Conservation (phyloP, 1,139 yeast genomes). For the Yamadazyma blattariae region DNA sequence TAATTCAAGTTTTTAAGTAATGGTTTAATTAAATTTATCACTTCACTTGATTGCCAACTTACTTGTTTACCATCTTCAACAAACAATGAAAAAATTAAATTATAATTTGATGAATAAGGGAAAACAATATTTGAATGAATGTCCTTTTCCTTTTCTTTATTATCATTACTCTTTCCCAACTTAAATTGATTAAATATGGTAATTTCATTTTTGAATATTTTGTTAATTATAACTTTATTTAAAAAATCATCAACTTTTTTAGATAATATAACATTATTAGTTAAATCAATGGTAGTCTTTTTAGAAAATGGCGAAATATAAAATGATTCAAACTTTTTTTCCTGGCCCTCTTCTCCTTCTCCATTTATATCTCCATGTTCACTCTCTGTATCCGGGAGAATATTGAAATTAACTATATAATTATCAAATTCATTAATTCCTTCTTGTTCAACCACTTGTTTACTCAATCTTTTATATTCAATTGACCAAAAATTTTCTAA, state of each 20-base stretch:
- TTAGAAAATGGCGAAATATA: slow-evolving; percentile 35
- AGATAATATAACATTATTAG: slow-evolving; percentile 24
- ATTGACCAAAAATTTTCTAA: slow-evolving; percentile 26
- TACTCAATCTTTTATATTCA: slow-evolving; percentile 18
- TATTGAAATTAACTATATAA: slow-evolving; percentile 24
- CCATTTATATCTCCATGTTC: too few species aligned
- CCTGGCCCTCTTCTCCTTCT: too few species aligned
- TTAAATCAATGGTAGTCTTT: slow-evolving; percentile 23
- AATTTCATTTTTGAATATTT: slow-evolving; percentile 37
- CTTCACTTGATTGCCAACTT: slow-evolving; percentile 37
- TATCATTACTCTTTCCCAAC: slow-evolving; percentile 10
- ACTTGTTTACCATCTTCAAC: slow-evolving; percentile 40
- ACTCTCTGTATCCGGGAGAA: slow-evolving; percentile 11
- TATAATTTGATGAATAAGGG: slow-evolving; percentile 62
- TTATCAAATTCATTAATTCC: slow-evolving; percentile 10
- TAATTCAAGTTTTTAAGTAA: slow-evolving; percentile 35
- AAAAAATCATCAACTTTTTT: slow-evolving; percentile 34
- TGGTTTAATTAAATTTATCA: slow-evolving; percentile 25
- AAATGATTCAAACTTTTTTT: slow-evolving; percentile 17
- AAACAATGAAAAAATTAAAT: slow-evolving; percentile 60
- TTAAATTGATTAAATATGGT: slow-evolving; percentile 17
- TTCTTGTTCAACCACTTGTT: not conserved
- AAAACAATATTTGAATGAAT: slow-evolving; percentile 31
- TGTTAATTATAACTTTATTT: slow-evolving; percentile 29
- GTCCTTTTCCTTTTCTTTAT: slow-evolving; percentile 6